Evolutionary conservation across 441 rosid genomes (phyloP), one percentile per base, ranked within the genome.

Genomic region (Macaranga tanarius): DNA sequence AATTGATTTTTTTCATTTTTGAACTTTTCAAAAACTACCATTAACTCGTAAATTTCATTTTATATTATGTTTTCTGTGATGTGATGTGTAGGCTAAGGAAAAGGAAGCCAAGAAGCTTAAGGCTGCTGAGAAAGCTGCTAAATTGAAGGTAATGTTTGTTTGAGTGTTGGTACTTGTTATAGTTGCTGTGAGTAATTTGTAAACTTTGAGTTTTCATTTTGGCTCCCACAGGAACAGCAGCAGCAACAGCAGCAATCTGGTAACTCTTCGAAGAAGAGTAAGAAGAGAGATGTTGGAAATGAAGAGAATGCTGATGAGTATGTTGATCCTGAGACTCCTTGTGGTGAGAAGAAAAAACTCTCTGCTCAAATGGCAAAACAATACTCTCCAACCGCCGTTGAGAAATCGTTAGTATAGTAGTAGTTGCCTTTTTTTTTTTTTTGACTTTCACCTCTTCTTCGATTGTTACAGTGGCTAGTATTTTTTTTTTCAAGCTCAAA

Each of bases 71-170:
- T n/a, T n/a, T n/a, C n/a, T n/a, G n/a, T 5, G 2, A 34, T 34
- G 7, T n/a, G n/a, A n/a, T n/a, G n/a, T 34, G 7, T 7, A 91
- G 90, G 93, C 92, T 13, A 86, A 66, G 76, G 98, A 95, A 75
- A 95, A 95, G 76, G 97, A 92, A 67, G 45, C 91, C 80, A 92
- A 89, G 92, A 92, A 89, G 71, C 92, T 69, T 10, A 95, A 92
- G 85, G 97, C 97, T 23, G 73, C 79, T 54, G 97, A 92, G 79
- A 94, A 94, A 80, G 93, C 91, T 12, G 91, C 92, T 54, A 88
- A 90, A 69, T 79, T 90, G 45, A 87, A 88, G 92, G 93, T 91
- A 71, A 25, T 62, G 40, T 9, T 31, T 28, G n/a, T n/a, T 13
- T 8, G 28, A 44, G 26, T 13, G 40, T 22, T 47, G 51, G 65